Evolutionary conservation across 1,284 basidiomycete genomes (phyloP), one percentile per base, ranked within the genome.

Genomic region (Rhodotorula sp.): DNA sequence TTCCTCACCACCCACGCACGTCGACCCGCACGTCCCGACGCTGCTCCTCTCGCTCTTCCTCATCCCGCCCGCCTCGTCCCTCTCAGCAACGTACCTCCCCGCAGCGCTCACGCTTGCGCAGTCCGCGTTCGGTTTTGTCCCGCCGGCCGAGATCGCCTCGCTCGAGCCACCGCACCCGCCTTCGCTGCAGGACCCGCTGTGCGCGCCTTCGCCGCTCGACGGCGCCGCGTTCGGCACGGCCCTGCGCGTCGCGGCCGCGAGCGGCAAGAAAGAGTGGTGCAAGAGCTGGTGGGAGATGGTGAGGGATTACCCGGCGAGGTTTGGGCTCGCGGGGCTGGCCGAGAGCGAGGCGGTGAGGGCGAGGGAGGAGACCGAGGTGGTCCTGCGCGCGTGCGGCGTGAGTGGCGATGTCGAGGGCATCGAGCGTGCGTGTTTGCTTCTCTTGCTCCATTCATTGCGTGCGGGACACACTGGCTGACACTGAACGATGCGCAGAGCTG

Each of bases 351-450:
- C 21, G 41, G 25, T 63, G 14, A 45, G 60, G 60, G 46, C 9
- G 16, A 61, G 61, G 42, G 66, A 75, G 27, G 72, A 77, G 54
- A 73, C 72, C 13, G 77, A 77, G 16, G 53, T 78, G 19, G 71
- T 72, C 4, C 58, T 78, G 19, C 57, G 73, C 16, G 75, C 71
- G n/a, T 46, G 71, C 44, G 77, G 66, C 7, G 45, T 49, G 27
- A 64, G 55, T 48, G 44, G 67, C 16, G 74, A 72, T 10, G 49
- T 70, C 17, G 64, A 64, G 3, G 69, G 70, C 13, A 67, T 74
- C 4, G 66, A 78, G 64, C 71, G 77, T 78, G 55, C 46, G 70
- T 41, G 4, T 34, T 5, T 21, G 14, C 13, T 10, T 55, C 56
- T 50, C 49, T 45, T 3, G 7, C 13, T 57, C 49, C 34, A 34